Base-by-base conservation (phyloP, 768 basidiomycete species). In the Piloderma croceum region DNA sequence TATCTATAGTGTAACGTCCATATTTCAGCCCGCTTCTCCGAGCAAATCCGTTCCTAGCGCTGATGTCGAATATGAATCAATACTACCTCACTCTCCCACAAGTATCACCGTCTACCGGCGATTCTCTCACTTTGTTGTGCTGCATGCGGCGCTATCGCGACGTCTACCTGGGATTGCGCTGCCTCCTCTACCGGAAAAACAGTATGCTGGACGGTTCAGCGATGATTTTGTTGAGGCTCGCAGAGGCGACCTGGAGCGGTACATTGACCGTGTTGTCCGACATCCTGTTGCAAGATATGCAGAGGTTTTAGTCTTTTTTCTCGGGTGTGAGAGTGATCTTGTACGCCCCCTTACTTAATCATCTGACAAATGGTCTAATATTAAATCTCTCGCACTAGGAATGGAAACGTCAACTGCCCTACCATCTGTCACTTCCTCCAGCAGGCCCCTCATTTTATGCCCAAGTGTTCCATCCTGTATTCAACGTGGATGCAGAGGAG, bases 161-260 rank as follows among this genome's bases (percentile, higher is more conserved):
- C 70, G 81, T 6, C 73, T 90, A 3, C 85, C 86, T 5, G 84
- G 84, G 0, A 76, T 91, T 21, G 79, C 79, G 3, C 67, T 92
- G 2, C 88, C 90, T 1, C 83, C 86, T 0, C 69, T 92, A 6
- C 90, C 90, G 0, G 87, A 89, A 56, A 90, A 90, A 53, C 83
- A 86, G 48, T 89, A 91, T 46, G 70, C 85, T 1, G 86, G 86
- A 2, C 69, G 87, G 7, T 90, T 91, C 57, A 84, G 73, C 43
- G 72, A 76, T 15, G 86, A 83, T 39, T 90, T 92, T 48, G 79
- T 93, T 5, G 88, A 91, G 56, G 84, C 83, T 9, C 67, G 90
- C 24, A 65, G 88, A 31, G 79, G 85, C 3, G 88, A 91, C 54
- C 66, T 93, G 32, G 87, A 90, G 57, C 68, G 84, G 29, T 93